Base-by-base conservation (phyloP, 495 filamentous ascomycete genomes). In the Hamigera avellanea region DNA sequence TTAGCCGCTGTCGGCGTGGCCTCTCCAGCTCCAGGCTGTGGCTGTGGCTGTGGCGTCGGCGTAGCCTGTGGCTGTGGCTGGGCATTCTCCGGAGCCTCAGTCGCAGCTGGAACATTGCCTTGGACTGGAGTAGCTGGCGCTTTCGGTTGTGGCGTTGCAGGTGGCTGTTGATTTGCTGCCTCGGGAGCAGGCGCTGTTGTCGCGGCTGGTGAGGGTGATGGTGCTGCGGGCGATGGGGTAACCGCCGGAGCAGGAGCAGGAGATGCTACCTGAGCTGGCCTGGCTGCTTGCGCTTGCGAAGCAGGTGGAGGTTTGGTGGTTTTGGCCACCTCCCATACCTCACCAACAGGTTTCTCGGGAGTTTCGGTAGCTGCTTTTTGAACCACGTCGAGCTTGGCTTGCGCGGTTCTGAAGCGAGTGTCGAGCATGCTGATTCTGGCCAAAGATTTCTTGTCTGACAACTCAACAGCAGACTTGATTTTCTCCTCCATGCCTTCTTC, bases 261-360 rank as follows among this genome's bases (percentile, higher is more conserved):
- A 16, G 52, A 44, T 28, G 57, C 53, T 8, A 59, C 57, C 12
- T 44, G 41, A 12, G 36, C 28, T 19, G 57, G 57, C 38, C 60
- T 67, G 1, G 53, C 39, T 10, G 43, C 37, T 23, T 48, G 46
- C n/a, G 47, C 42, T 16, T 51, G 48, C 25, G 67, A 53, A 13
- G 67, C 57, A 8, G 72, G 58, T 8, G 70, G 61, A 34, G 77
- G 70, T 47, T 76, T 84, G n/a, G 76, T 74, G 16, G 63, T 62
- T 58, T 88, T 84, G 0, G 78, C 85, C 19, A 80, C 59, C 26
- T 80, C 76, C 84, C 85, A 95, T 0, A 94, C 87, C 52, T 93
- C 86, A 8, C 58, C 67, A 6, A 95, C 86, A 10, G 84, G 75
- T 39, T 72, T 74, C 50, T 87, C 65, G 1, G 88, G 88, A 0